Evolutionary conservation across 2,329 filamentous ascomycete genomes (phyloP), one percentile per base, ranked within the genome.

Genomic region (Colletotrichum karsti): DNA sequence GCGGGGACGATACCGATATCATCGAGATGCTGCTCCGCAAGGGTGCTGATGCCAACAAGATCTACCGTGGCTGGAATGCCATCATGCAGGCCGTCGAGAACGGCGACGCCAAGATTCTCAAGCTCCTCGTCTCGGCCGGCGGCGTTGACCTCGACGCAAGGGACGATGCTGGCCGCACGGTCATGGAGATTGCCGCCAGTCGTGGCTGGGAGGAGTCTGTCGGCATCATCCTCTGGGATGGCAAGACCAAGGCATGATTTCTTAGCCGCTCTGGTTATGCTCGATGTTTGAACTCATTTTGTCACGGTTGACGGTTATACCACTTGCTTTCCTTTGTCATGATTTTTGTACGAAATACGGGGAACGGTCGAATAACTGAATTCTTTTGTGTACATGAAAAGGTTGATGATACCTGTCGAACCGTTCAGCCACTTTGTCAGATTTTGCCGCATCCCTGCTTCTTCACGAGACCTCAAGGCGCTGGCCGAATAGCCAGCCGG

Each of bases 1-100:
- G 85, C 60, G 82, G 83, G 8, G 81, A 84, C 35, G 86, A 91
- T 71, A 84, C 86, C 0, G 85, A 88, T 42, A 87, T 91, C 61
- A 83, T 92, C 33, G 85, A 90, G 75, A 82, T 90, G 78, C 82
- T 93, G 6, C 82, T 93, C 7, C 84, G 84, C 10, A 83, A 86
- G 67, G 90, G 91, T 9, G 91, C 89, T 1, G 89, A 92, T 72
- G 88, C 90, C 53, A 93, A 93, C 79, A 87, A 88, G 76, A 80
- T 91, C 69, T 91, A 91, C 77, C 85, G 89, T 0, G 89, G 88
- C 5, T 91, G 89, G 87, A 91, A 88, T 74, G 89, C 84, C 18
- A 82, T 91, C 61, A 87, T 91, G 78, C 89, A 91, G 76, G 88
- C 88, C 0, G 81, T 91, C 12, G 89, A 92, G 78, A 89, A 90